Base-by-base conservation (phyloP, 306 rosid genomes). In the peach (Prunus persica) region DNA sequence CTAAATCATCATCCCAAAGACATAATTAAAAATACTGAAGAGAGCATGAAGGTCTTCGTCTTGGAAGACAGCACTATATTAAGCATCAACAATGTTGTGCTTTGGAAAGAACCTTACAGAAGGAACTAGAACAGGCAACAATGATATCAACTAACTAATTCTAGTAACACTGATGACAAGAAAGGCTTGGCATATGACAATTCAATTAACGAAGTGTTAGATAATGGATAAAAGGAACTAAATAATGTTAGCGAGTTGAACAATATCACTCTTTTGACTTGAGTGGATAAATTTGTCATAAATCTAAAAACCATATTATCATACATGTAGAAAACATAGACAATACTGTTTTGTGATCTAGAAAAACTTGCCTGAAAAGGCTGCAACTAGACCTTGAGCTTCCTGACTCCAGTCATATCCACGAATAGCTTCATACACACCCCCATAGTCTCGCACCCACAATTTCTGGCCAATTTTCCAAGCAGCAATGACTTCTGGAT, bases 401-500 rank as follows among this genome's bases (percentile, higher is more conserved):
- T 91, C 91, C 82, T 79, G 96, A 79, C 83, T 88, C 98, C 98
- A 92, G 43, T 91, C 91, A 79, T 84, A 92, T 30, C 82, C 90
- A 20, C 71, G 88, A 81, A 92, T 89, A 3, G 93, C 98, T 82
- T 87, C 91, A 34, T 92, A 77, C 2, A 88, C 97, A 47, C 88
- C 93, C 11, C 84, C 83, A 72, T 89, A 85, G 83, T 89, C 97
- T 34, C 88, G 82, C 25, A 64, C 28, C 99, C 99, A 92, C 34
- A 96, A 79, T 85, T 86, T 87, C 82, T 92, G 93, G 65, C 93
- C 90, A 67, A 92, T 89, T 76, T 82, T 86, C 99, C 97, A 96
- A 75, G 67, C 90, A 11, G 99, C 97, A 72, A 67, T 54, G 25
- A 92, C 75, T 85, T 92, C 98, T 4, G 86, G 93, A 30, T 84